These are phyloP conservation scores for Ascosphaera acerosa DNA, from an alignment of 2,329 filamentous ascomycete genomes.

Conservation along the genomic window DNA sequence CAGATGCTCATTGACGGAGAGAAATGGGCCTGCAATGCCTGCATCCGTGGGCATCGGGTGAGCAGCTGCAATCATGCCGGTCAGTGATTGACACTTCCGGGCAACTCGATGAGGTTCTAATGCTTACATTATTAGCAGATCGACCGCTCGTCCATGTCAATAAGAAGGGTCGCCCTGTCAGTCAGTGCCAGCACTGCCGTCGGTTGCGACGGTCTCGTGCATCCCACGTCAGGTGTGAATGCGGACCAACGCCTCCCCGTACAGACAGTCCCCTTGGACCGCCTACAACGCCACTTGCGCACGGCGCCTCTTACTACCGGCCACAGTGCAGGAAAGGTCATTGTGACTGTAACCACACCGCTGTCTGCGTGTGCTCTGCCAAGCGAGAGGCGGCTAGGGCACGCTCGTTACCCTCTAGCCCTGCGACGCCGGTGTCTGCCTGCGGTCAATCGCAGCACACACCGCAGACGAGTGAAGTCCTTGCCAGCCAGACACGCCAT, in stretches of 20 bases:
- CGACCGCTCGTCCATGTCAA: conserved; percentile 83
- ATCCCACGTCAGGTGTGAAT: conserved; percentile 89
- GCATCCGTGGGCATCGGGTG: conserved; percentile 91
- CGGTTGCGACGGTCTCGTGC: conserved; percentile 86
- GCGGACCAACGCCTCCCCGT: conserved; percentile 50
- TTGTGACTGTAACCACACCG: too few relatives aligned
- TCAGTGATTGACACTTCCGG: conserved; percentile 26
- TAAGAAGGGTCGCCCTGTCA: conserved; percentile 91
- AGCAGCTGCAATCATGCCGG: conserved; percentile 94
- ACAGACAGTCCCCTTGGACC: too few relatives aligned
- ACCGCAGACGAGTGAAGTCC: too few relatives aligned
- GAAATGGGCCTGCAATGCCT: conserved; percentile 37
- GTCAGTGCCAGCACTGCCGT: conserved; percentile 93
- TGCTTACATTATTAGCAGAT: conserved; percentile 27
- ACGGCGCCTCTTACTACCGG: too few relatives aligned
- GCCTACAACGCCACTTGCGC: too few relatives aligned
- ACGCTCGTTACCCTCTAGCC: neutral
- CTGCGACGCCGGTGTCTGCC: neutral
- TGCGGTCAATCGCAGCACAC: too few relatives aligned
- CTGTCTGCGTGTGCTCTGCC: neutral
- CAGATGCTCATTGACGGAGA: conserved; percentile 8
- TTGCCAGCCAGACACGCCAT: too few relatives aligned
- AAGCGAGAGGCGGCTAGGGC: neutral
- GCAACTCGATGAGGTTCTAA: conserved; percentile 4
- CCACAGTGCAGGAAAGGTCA: too few relatives aligned